A percentile compares a stretch with the other conserved stretches of the same genome.
Conservation (phyloP, 2,329 filamentous ascomycete genomes). For the Ophiostoma ulmi region DNA sequence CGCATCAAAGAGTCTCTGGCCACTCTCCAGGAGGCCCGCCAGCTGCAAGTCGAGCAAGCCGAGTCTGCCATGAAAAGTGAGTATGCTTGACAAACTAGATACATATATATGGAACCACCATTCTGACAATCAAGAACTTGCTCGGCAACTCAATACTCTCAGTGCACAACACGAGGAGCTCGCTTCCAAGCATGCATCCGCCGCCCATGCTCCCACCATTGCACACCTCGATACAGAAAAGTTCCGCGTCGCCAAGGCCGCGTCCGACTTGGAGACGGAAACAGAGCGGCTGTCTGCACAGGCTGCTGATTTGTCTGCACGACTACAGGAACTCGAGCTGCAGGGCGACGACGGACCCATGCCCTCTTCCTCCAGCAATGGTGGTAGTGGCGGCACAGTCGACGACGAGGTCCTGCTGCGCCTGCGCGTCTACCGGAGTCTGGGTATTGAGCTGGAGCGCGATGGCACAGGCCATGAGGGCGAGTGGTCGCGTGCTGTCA, state of each 20-base stretch:
- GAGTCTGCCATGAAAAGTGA: slow-evolving; percentile 60
- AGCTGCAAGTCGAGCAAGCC: slow-evolving; percentile 67
- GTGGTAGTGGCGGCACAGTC: neutral
- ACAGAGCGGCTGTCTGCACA: slow-evolving; percentile 84
- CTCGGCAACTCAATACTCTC: slow-evolving; percentile 69
- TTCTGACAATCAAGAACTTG: slow-evolving; percentile 46
- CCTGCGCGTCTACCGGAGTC: slow-evolving; percentile 81
- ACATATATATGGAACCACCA: too few relatives aligned
- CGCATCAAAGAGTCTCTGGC: slow-evolving; percentile 80
- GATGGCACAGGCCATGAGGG: slow-evolving; percentile 62
- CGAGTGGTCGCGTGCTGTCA: slow-evolving; percentile 78
- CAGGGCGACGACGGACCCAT: slow-evolving; percentile 72
- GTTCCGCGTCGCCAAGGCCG: slow-evolving; percentile 89
- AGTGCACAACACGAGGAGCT: slow-evolving; percentile 73
- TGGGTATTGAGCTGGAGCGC: slow-evolving; percentile 82
- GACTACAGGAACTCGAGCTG: slow-evolving; percentile 75
- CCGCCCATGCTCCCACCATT: slow-evolving; percentile 77
- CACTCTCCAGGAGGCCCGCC: slow-evolving; percentile 77
- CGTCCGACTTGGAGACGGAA: slow-evolving; percentile 85
- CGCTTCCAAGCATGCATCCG: slow-evolving; percentile 66
- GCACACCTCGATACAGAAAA: slow-evolving; percentile 86
- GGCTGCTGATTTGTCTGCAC: slow-evolving; percentile 66
- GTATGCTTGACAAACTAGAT: slow-evolving; percentile 14
- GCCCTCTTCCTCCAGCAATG: neutral
- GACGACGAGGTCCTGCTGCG: slow-evolving; percentile 66